A percentile compares a stretch with the other conserved stretches of the same genome.
These are phyloP conservation scores for Delonix regia DNA, from an alignment of 306 rosid species.

Conservation along the genomic window DNA sequence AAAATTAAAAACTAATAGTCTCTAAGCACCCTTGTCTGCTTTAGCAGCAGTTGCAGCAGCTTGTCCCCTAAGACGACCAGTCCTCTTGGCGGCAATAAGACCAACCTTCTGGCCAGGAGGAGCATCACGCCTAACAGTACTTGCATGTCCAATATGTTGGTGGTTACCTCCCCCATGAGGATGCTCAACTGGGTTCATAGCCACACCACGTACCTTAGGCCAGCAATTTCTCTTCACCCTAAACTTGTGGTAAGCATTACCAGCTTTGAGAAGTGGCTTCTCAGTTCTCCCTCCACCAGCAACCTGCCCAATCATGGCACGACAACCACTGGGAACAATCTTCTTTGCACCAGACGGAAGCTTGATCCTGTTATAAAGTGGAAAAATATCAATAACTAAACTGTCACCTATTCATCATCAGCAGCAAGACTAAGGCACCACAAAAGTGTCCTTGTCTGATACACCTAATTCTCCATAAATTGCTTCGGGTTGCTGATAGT, in stretches of 20 bases:
- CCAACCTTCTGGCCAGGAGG: conserved; percentile 60
- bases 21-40: conserved; percentile 38
- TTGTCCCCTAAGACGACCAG: conserved; percentile 56
- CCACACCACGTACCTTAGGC: conserved; percentile 62
- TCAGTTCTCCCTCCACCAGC: conserved; percentile 57
- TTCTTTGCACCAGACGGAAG: conserved; percentile 54
- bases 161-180: conserved; percentile 61
- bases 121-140: conserved; percentile 55
- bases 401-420: not conserved
- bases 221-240: conserved; percentile 60
- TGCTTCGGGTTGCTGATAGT: not conserved
- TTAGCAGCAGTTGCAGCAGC: conserved; percentile 53
- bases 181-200: conserved; percentile 61
- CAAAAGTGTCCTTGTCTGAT: not conserved
- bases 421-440: not conserved
- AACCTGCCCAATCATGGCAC: conserved; percentile 59
- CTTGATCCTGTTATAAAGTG: conserved; percentile 34
- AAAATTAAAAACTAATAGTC: conserved; percentile 8
- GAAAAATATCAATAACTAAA: not conserved
- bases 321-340: conserved; percentile 51
- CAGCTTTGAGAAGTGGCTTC: conserved; percentile 56
- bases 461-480: not conserved
- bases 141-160: conserved; percentile 56
- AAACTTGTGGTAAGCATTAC: conserved; percentile 55
- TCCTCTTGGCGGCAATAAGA: conserved; percentile 56